Evolutionary conservation across 768 basidiomycete species (phyloP).

Genomic region (Baorangia bicolor): DNA sequence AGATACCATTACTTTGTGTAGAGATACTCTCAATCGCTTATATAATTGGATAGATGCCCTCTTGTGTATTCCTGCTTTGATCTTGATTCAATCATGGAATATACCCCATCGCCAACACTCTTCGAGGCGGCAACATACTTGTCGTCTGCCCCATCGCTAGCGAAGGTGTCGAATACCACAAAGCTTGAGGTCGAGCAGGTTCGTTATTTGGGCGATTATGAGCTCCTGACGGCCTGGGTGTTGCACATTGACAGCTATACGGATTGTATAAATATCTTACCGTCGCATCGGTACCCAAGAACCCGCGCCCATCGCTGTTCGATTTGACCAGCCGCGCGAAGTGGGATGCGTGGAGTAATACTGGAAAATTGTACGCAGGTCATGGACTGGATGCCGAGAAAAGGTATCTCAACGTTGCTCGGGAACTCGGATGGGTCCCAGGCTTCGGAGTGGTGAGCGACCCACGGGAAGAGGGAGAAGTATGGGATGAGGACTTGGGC

Average conservation of each 20-base stretch:
- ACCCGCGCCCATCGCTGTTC: conserved; percentile 69
- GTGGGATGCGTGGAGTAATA: conserved; percentile 78
- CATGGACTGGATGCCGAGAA: conserved; percentile 49
- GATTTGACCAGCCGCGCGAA: conserved; percentile 80
- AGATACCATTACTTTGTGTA: conserved; percentile 31
- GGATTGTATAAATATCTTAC: conserved; percentile 80
- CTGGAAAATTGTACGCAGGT: conserved; percentile 48
- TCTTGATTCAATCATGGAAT: conserved; percentile 18
- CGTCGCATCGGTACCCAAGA: conserved; percentile 51
- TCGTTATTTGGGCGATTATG: conserved; percentile 12
- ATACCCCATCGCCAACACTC: conserved; percentile 44
- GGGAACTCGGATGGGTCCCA: conserved; percentile 65
- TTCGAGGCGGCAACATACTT: conserved; percentile 63
- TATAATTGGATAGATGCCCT: conserved; percentile 35
- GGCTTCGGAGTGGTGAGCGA: conserved; percentile 18
- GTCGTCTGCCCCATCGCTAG: conserved; percentile 52
- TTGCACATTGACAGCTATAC: conserved; percentile 61
- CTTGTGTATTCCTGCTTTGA: not conserved
- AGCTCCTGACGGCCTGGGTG: conserved; percentile 23
- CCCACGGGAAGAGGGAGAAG: conserved; percentile 30
- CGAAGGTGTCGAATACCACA: conserved; percentile 53
- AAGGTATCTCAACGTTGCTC: conserved; percentile 69
- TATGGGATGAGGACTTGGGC: conserved; percentile 44
- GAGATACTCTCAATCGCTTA: conserved; percentile 25
- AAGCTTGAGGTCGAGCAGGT: conserved; percentile 70